Base-by-base conservation (phyloP, 768 basidiomycete genomes). In the Rhizopogon vinicolor region DNA sequence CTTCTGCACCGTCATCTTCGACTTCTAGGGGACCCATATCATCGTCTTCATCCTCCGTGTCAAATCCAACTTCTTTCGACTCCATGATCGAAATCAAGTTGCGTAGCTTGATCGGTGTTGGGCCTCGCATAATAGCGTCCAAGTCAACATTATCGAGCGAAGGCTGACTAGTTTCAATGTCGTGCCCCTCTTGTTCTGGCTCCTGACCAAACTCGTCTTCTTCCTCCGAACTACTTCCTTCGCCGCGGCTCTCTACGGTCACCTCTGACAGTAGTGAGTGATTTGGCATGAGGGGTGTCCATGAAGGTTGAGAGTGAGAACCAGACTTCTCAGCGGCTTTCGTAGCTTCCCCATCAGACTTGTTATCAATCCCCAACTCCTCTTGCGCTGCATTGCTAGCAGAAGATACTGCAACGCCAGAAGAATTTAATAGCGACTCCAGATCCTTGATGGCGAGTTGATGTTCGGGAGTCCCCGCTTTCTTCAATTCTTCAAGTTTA, bases 401-500 rank as follows among this genome's bases (percentile, higher is more conserved):
- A 57, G 35, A 49, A 48, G 51, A 48, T 51, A 22, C 52, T 43
- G 52, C 28, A 56, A 41, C 31, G 58, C 68, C 52, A 61, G 58
- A 41, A 12, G 60, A 60, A 56, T 64, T 60, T 73, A 68, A 54
- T 12, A 70, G 61, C 35, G 55, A 61, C 50, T 75, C 72, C 44
- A 85, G 62, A 51, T 79, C 76, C 29, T 66, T 65, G 40, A 84
- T 75, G 18, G 79, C 57, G 10, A 58, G 14, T 58, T 61, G 29
- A 51, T 63, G 40, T 62, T 68, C 48, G 62, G 58, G 61, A 25
- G 4, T 16, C 5, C 60, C 55, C 13, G 44, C 51, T 35, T 68
- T 58, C 60, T 72, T 66, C 18, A 84, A 65, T 57, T 80, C 76
- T 7, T 62, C 65, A 42, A 86, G 65, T 52, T 82, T 80, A 49